These are phyloP conservation scores for Aethionema arabicum DNA, from an alignment of 345 rosid genomes.

Conservation along the genomic window DNA sequence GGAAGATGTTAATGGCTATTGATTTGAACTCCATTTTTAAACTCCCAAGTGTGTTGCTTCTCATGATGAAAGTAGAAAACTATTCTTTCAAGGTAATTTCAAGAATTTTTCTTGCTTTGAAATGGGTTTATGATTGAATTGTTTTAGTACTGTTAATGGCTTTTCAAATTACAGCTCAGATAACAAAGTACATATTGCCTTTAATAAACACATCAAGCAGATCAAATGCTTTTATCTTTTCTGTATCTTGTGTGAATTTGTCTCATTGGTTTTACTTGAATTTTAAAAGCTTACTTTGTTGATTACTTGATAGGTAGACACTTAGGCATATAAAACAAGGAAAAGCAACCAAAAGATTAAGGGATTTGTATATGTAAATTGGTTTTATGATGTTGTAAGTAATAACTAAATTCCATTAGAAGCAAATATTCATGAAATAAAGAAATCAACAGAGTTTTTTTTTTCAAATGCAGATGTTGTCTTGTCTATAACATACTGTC, in stretches of 20 bases:
- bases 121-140: constrained; percentile 3
- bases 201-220: constrained; percentile 39
- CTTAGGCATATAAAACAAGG: neutral
- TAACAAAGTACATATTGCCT: constrained; percentile 50
- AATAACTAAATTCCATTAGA: constrained; percentile 20
- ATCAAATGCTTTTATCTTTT: constrained; percentile 21
- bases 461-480: constrained; percentile 4
- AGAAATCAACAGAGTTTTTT: constrained; percentile 21
- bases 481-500: constrained; percentile 73
- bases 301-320: neutral
- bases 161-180: constrained; percentile 44
- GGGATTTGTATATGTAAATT: too few species aligned
- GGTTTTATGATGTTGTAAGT: constrained; percentile 19
- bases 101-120: constrained; percentile 6
- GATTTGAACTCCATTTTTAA: neutral
- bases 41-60: constrained; percentile 52
- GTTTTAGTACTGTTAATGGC: neutral
- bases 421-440: constrained; percentile 10
- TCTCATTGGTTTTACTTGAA: neutral
- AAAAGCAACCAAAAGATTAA: too few species aligned
- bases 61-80: constrained; percentile 48
- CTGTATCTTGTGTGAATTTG: neutral
- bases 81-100: constrained; percentile 45
- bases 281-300: constrained; percentile 12
- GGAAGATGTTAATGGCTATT: constrained; percentile 7